Evolutionary conservation across 306 rosid species (phyloP).

Genomic region (Myrica gale): DNA sequence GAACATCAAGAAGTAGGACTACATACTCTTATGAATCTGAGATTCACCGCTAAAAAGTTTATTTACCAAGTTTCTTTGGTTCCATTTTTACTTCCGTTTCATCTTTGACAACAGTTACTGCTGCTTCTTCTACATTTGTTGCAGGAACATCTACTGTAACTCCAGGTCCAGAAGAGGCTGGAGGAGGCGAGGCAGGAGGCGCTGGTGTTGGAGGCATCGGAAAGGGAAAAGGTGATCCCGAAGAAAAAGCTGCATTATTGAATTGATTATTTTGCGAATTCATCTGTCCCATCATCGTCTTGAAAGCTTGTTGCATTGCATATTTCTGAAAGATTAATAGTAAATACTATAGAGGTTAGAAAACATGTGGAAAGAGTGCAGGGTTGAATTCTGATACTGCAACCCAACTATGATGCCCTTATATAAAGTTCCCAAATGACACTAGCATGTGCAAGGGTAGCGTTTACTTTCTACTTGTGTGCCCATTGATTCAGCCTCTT

Average conservation of each 20-base stretch:
- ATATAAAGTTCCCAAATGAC: no score
- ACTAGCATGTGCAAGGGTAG: no score
- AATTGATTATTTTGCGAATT: slow-evolving; percentile 65
- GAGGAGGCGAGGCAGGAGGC: slow-evolving; percentile 41
- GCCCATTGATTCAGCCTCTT: no score
- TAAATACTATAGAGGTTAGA: slow-evolving; percentile 11
- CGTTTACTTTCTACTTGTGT: no score
- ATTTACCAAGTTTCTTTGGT: slow-evolving; percentile 62
- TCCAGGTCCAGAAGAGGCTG: slow-evolving; percentile 49
- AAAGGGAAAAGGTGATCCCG: slow-evolving; percentile 84
- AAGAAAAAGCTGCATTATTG: slow-evolving; percentile 54
- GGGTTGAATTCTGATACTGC: slow-evolving; percentile 5
- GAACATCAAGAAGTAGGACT: not conserved
- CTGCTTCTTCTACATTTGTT: slow-evolving; percentile 51
- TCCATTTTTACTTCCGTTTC: slow-evolving; percentile 46
- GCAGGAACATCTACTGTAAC: slow-evolving; percentile 75
- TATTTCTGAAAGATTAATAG: slow-evolving; percentile 59
- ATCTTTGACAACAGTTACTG: slow-evolving; percentile 42
- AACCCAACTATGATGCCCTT: no score
- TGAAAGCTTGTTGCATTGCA: slow-evolving; percentile 99
- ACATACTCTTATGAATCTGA: slow-evolving; percentile 1
- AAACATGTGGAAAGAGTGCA: slow-evolving; percentile 13
- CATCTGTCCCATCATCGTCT: slow-evolving; percentile 92
- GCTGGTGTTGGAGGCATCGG: slow-evolving; percentile 51
- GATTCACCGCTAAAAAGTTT: slow-evolving; percentile 19